Evolutionary conservation across 129 eudicot genomes (phyloP).

Genomic region (Pittosporum tobira): DNA sequence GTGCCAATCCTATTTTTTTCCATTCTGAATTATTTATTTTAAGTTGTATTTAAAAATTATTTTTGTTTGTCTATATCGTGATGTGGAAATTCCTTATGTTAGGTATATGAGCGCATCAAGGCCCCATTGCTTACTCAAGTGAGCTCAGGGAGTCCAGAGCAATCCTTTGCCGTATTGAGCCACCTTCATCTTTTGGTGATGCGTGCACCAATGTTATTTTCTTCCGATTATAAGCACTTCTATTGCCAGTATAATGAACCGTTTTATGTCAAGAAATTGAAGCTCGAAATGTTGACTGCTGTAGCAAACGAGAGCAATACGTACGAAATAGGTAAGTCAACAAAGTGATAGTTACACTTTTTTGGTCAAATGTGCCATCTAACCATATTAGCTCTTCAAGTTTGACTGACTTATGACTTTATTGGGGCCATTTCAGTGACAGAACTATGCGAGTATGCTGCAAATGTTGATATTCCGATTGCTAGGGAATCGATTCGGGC

Average conservation of each 20-base stretch:
- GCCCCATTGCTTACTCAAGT: constrained; percentile 90
- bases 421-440: constrained; percentile 52
- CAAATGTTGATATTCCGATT: constrained; percentile 94
- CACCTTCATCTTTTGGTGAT: constrained; percentile 94
- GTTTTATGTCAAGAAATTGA: constrained; percentile 90
- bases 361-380: not conserved
- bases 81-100: constrained; percentile 13
- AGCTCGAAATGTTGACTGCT: constrained; percentile 97
- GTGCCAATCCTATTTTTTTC: constrained; percentile 22
- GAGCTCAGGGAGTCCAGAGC: constrained; percentile 95
- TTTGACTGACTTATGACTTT: constrained; percentile 6
- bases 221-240: constrained; percentile 95
- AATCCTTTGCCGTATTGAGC: constrained; percentile 82
- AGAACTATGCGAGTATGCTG: constrained; percentile 96
- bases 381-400: constrained; percentile 7
- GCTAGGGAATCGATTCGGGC: constrained; percentile 98
- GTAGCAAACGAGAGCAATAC: constrained; percentile 95
- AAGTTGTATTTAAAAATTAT: too few relatives aligned
- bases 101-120: constrained; percentile 95
- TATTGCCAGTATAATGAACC: constrained; percentile 95
- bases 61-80: too few relatives aligned
- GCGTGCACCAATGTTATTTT: constrained; percentile 93
- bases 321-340: constrained; percentile 69
- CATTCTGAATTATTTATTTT: not conserved
- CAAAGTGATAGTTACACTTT: not conserved